Conservation (phyloP, 176 grass and related monocot species). For the Cenchrus americanus region DNA sequence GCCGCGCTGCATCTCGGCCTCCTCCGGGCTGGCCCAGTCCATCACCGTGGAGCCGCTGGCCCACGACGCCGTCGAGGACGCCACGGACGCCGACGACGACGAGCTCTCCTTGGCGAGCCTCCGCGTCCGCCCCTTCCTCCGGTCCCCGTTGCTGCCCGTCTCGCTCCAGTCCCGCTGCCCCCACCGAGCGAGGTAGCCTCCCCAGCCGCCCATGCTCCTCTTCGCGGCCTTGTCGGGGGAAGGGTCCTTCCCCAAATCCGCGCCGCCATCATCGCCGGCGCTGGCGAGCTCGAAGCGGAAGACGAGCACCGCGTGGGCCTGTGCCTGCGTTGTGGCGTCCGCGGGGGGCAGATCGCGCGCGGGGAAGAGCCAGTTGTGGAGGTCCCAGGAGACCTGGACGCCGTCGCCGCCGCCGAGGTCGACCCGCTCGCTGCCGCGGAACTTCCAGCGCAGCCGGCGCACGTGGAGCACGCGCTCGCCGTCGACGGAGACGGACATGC, state of each 20-base stretch:
- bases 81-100: constrained; percentile 61
- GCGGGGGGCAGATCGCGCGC: constrained; percentile 25
- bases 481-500: constrained; percentile 69
- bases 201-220: constrained; percentile 36
- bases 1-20: constrained; percentile 64
- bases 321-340: constrained; percentile 20
- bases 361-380: constrained; percentile 84
- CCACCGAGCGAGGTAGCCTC: constrained; percentile 47
- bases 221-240: constrained; percentile 27
- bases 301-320: constrained; percentile 66
- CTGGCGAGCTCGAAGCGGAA: constrained; percentile 69
- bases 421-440: constrained; percentile 74
- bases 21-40: constrained; percentile 88
- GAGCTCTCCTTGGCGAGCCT: constrained; percentile 63
- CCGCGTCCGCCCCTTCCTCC: constrained; percentile 38
- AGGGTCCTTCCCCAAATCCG: constrained; percentile 33
- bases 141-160: constrained; percentile 52
- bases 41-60: constrained; percentile 74
- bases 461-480: constrained; percentile 68
- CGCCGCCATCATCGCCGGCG: constrained; percentile 18
- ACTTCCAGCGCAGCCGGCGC: constrained; percentile 80
- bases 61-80: constrained; percentile 69
- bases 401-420: constrained; percentile 52
- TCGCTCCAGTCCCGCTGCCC: constrained; percentile 73
- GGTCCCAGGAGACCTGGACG: constrained; percentile 81